Evolutionary conservation across 1,139 yeast genomes (phyloP).

Genomic region (Casaregolazyma suthepensis): DNA sequence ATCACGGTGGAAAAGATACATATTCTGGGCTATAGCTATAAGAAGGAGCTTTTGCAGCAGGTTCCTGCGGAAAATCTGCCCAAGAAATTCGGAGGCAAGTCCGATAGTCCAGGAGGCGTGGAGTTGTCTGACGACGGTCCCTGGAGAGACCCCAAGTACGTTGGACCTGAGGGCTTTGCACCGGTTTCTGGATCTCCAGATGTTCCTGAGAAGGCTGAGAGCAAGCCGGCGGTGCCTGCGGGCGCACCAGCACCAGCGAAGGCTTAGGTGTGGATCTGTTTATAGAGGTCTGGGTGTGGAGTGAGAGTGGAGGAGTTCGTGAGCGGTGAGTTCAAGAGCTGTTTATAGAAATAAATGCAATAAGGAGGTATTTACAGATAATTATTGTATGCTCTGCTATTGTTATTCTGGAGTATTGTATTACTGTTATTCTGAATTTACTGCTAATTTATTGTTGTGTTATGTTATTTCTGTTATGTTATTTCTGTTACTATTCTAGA

Average conservation of each 20-base stretch:
- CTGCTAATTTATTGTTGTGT: too few species aligned
- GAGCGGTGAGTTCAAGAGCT: too few species aligned
- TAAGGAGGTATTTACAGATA: too few species aligned
- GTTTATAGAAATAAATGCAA: neutral
- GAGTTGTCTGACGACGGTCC: slow-evolving; percentile 92
- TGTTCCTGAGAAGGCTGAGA: neutral
- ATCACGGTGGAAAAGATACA: slow-evolving; percentile 96
- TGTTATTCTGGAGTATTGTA: too few species aligned
- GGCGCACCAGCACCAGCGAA: slow-evolving; percentile 7
- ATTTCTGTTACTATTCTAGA: too few species aligned
- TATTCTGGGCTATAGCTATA: slow-evolving; percentile 74
- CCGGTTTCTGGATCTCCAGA: slow-evolving; percentile 18
- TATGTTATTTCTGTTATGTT: too few species aligned
- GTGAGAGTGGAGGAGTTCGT: too few species aligned
- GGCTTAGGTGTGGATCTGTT: slow-evolving; percentile 2
- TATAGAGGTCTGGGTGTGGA: neutral
- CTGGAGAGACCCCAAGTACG: slow-evolving; percentile 84
- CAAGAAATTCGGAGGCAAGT: slow-evolving; percentile 77
- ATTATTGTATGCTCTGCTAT: too few species aligned
- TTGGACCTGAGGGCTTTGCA: slow-evolving; percentile 40
- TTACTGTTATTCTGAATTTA: too few species aligned
- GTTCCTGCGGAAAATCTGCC: slow-evolving; percentile 93
- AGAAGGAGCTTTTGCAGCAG: slow-evolving; percentile 80
- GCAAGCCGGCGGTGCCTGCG: neutral
- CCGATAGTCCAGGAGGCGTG: slow-evolving; percentile 68